Base-by-base conservation (phyloP, 495 filamentous ascomycete genomes). In the Xylaria grammica region DNA sequence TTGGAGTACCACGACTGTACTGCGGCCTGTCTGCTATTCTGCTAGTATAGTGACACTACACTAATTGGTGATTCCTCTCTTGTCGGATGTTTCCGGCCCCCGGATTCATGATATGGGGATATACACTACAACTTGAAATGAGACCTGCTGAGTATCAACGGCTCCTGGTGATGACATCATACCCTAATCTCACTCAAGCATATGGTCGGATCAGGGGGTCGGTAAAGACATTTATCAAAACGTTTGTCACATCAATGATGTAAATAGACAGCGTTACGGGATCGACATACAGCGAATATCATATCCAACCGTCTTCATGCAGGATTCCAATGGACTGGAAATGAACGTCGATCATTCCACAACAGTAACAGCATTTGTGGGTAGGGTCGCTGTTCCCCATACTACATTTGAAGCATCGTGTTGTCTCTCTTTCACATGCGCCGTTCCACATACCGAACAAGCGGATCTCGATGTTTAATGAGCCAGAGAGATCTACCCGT, bases 131-230 rank as follows among this genome's bases (percentile, higher is more conserved):
- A n/a, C n/a, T n/a, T n/a, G n/a, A n/a, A n/a, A n/a, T n/a, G n/a
- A n/a, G n/a, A n/a, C n/a, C n/a, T n/a, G n/a, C n/a, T n/a, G n/a
- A n/a, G n/a, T n/a, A n/a, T n/a, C n/a, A n/a, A n/a, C n/a, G n/a
- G n/a, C n/a, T n/a, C n/a, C 20, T 32, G 49, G 60, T 15, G 58
- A 55, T 63, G 60, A 63, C 60, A 63, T 63, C 38, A 54, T 55
- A 48, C 27, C 26, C 38, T 1, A 36, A n/a, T 38, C 19, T 22
- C 13, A 19, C 32, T 44, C 1, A 11, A 45, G 4, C 34, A 34
- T 58, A 45, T 40, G 22, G 34, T 19, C 7, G 13, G 53, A 57
- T 42, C 10, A 17, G 19, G 17, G 15, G 29, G 36, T 26, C n/a
- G 29, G n/a, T 34, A 19, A 19, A 52, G 27, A 17, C 29, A 34